Conservation (phyloP, 2,329 filamentous ascomycete genomes). For the Phialocephala sp. region DNA sequence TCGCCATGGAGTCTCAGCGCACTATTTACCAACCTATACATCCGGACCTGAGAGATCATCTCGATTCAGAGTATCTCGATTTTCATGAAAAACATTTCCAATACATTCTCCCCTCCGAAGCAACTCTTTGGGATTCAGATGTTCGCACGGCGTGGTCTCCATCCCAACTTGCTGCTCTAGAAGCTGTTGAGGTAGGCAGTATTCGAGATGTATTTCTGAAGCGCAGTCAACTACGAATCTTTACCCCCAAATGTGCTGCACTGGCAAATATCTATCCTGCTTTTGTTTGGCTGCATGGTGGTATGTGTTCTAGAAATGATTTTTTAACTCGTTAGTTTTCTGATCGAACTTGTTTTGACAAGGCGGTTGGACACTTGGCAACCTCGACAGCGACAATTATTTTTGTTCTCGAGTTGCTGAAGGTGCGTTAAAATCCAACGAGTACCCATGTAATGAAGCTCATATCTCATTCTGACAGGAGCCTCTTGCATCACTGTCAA, state of each 20-base stretch:
- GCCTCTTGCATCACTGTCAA: constrained; percentile 55
- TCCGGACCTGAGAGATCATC: constrained; percentile 11
- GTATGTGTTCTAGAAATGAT: neutral
- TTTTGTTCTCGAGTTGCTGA: constrained; percentile 51
- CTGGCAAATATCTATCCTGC: constrained; percentile 57
- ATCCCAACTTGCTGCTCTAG: constrained; percentile 52
- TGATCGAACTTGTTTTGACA: neutral
- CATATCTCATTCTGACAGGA: neutral
- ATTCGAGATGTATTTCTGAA: constrained; percentile 41
- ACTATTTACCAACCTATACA: constrained; percentile 26
- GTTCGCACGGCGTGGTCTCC: constrained; percentile 39
- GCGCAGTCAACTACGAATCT: constrained; percentile 53
- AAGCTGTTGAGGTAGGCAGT: constrained; percentile 54
- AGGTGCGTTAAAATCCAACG: neutral
- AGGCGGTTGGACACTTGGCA: constrained; percentile 60
- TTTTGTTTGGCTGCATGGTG: constrained; percentile 61
- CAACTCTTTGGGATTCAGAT: constrained; percentile 43
- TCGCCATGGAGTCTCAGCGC: neutral
- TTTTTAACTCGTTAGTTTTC: neutral
- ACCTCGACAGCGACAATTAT: constrained; percentile 60
- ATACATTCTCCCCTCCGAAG: constrained; percentile 49
- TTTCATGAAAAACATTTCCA: constrained; percentile 50
- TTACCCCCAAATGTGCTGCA: constrained; percentile 51
- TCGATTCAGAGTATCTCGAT: constrained; percentile 28
- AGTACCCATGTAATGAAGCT: too few species aligned